Evolutionary conservation across 2,329 filamentous ascomycete species (phyloP), one percentile per base, ranked within the genome.

Genomic region (Aspergillus pseudoterreus): DNA sequence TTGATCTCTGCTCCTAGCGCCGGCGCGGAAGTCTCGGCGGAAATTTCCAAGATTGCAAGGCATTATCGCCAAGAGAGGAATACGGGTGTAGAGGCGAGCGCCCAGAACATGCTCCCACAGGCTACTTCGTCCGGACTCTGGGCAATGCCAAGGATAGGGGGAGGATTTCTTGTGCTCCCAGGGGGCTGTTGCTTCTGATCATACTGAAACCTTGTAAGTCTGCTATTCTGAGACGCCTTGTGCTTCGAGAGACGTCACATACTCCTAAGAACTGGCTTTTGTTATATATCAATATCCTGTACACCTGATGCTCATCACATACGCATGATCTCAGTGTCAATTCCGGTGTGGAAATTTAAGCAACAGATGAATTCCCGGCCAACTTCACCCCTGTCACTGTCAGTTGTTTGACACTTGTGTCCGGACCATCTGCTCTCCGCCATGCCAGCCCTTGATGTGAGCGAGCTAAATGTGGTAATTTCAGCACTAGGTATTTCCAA

Each of bases 391-490:
- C 15, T 4, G 35, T n/a, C 35, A 17, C 12, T 38, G 12, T n/a
- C 35, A 3, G 15, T 38, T n/a, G 35, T 17, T 30, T 30, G 27
- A 38, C 15, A 38, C 35, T 1, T 38, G 35, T 38, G 35, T 38
- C 3, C 35, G n/a, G 6, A n/a, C 35, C 35, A 22, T 6, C 39
- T 21, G 8, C 39, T 19, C 17, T 19, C 19, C 15, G 19, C 4
- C 21, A 47, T 47, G 45, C 45, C 45, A 8, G 36, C 21, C 19
- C 24, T 47, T 19, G 24, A 47, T 35, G 45, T 47, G 33, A 47
- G 45, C 15, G 33, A 47, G 45, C 15, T 47, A 14, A 47, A 47
- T 30, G 45, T 47, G 35, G 45, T 47, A 12, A 41, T 47, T 14
- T 19, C 45, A 30, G 45, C 41, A 19, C n/a, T 47, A 4, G 45